Base-by-base conservation (phyloP, 192 early-diverging fungal genomes). In the Coemansia sp. region DNA sequence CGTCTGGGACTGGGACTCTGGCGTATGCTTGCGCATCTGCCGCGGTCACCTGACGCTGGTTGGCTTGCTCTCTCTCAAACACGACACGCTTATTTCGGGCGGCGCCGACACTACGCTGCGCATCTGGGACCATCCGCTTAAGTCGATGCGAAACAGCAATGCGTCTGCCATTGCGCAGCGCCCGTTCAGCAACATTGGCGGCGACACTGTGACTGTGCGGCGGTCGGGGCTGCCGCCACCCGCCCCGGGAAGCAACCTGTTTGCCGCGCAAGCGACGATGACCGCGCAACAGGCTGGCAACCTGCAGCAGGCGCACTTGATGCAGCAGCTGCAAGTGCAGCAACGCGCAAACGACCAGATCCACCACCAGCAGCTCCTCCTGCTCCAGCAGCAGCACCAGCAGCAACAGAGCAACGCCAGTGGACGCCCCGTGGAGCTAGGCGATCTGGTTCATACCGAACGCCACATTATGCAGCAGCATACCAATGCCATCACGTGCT, bases 21-120 rank as follows among this genome's bases (percentile, higher is more conserved):
- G 97, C n/a, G 75, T 76, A 0, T 86, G 85, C 43, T 69, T 96
- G 38, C 88, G 89, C 55, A 84, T 87, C 32, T 79, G 98, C 13
- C 91, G 93, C 70, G 95, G 95, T 0, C 97, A 99, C 64, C 85
- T 88, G 22, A 93, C 90, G n/a, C 84, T 99, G 2, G 97, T 99
- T 7, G 97, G 97, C 0, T 82, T 99, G 32, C 74, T 99, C 34
- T 92, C 93, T 38, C 79, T 98, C 41, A 87, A 90, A 23, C 88
- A 90, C 36, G 84, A 89, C 48, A 89, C 91, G 65, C 82, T 99
- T 15, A 93, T 99, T 2, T 95, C 93, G 8, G 97, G 95, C 1
- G 96, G 95, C 43, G 97, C 95, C 10, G 97, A 99, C 68, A 85
- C 91, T 9, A 93, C 91, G 17, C 86, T 99, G 41, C 87, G 97